Base-by-base conservation (phyloP, 1,284 basidiomycete genomes). In the Trichosporon inkin region DNA sequence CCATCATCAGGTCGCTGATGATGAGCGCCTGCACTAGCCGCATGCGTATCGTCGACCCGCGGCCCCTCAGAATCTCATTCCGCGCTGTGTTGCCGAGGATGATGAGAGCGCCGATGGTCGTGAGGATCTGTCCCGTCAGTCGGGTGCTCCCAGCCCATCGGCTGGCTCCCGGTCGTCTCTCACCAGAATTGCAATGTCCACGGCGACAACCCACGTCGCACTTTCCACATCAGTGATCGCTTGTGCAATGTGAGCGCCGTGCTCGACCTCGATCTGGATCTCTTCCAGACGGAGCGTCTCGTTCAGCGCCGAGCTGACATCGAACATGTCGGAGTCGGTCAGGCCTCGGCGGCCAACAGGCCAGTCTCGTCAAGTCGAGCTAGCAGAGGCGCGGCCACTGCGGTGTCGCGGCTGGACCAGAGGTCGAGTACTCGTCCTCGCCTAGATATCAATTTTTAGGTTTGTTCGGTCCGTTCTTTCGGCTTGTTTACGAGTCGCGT, bases 21-120 rank as follows among this genome's bases (percentile, higher is more conserved):
- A 79, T 69, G 24, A 79, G 65, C 32, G 72, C 69, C 56, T 79
- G 74, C 3, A 79, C 77, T 10, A 78, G 65, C 10, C 77, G 60
- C 61, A 70, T 76, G n/a, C 77, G 64, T 2, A 71, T 72, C 1
- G 77, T 79, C 13, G 74, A 65, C 1, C 72, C 73, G 34, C 73
- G 56, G 19, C 72, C 69, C 52, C 60, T 64, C 10, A 62, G 66
- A 32, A 32, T 32, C 57, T 79, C 77, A 37, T 73, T 62, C n/a
- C 59, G 63, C 0, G 61, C 41, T 69, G 75, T 74, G 49, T 62
- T 68, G 6, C 54, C 58, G 19, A 77, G 47, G 19, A 76, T 72
- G 38, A 67, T 58, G 53, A 63, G 60, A 10, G 75, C 67, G 4
- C 72, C 75, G 41, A 74, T 51, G 41, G 77, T 71, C 10, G 71